Conservation (phyloP, 2,329 filamentous ascomycete species). For the Nigrograna mackinnonii region DNA sequence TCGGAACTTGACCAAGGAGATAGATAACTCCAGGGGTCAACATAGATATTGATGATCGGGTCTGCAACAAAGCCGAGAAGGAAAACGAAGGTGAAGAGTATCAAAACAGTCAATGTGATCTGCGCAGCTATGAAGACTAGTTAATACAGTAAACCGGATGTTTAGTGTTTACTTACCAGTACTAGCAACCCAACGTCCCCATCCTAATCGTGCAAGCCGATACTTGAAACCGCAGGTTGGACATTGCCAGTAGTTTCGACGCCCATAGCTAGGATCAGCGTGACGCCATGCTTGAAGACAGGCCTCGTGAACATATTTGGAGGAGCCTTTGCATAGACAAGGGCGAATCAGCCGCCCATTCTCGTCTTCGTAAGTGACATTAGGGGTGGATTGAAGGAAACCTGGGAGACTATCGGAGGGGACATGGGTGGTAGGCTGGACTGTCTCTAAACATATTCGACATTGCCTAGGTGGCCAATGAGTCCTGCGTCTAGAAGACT, state of each 20-base stretch:
- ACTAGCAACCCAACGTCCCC: slow-evolving; percentile 65
- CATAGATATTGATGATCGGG: slow-evolving; percentile 85
- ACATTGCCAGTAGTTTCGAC: slow-evolving; percentile 81
- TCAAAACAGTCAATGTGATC: slow-evolving; percentile 68
- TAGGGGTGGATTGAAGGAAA: slow-evolving; percentile 59
- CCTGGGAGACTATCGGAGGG: slow-evolving; percentile 58
- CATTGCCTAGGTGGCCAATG: slow-evolving; percentile 76
- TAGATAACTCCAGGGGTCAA: slow-evolving; percentile 66
- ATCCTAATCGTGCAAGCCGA: slow-evolving; percentile 74
- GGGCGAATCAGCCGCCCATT: slow-evolving; percentile 81
- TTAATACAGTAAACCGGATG: slow-evolving; percentile 12
- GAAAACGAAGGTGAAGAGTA: slow-evolving; percentile 76
- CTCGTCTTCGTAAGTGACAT: slow-evolving; percentile 73
- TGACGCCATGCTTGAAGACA: slow-evolving; percentile 85
- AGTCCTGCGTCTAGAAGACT: slow-evolving; percentile 23
- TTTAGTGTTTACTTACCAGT: slow-evolving; percentile 35
- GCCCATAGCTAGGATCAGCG: slow-evolving; percentile 65
- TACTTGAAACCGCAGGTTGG: slow-evolving; percentile 87
- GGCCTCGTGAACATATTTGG: slow-evolving; percentile 91
- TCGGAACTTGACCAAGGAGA: slow-evolving; percentile 32
- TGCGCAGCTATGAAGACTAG: slow-evolving; percentile 56
- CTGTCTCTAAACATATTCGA: slow-evolving; percentile 83
- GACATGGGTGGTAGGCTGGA: slow-evolving; percentile 63
- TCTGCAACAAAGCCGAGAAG: slow-evolving; percentile 89
- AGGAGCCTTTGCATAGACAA: slow-evolving; percentile 90